A percentile compares a stretch with the other conserved stretches of the same genome.
Conservation (phyloP, 116 monocot species). For the Iris pallida region DNA sequence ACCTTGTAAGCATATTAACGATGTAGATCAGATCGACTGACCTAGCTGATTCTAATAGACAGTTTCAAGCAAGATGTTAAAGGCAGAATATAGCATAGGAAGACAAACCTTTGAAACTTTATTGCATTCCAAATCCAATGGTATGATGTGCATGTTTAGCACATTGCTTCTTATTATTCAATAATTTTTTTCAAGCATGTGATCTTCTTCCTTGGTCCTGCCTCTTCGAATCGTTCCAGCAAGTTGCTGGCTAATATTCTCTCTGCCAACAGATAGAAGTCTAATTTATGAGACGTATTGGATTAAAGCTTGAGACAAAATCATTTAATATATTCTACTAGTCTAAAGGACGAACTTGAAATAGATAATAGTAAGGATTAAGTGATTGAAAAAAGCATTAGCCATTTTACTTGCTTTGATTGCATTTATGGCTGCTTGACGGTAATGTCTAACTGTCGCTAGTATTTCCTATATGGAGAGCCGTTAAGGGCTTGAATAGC, state of each 20-base stretch:
- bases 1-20: background rate
- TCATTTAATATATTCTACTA: no score
- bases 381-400: no score
- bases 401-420: slow-evolving; percentile 66
- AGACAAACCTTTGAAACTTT: slow-evolving; percentile 83
- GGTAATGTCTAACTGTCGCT: slow-evolving; percentile 61
- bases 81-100: background rate
- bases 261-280: no score
- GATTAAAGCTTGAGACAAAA: no score
- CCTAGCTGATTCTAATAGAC: background rate
- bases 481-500: slow-evolving; percentile 48
- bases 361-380: no score
- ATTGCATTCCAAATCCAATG: slow-evolving; percentile 92
- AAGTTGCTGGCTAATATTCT: no score
- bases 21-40: background rate
- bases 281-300: no score
- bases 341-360: no score
- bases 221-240: no score
- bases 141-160: slow-evolving; percentile 98
- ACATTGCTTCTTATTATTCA: slow-evolving; percentile 86
- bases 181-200: slow-evolving; percentile 52
- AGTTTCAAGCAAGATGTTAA: background rate
- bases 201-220: slow-evolving; percentile 58
- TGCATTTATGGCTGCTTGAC: slow-evolving; percentile 75
- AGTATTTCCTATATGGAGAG: slow-evolving; percentile 69